phyloP scores from a whole-genome alignment of 306 rosid genomes.

The Dalbergia cultrata region DNA sequence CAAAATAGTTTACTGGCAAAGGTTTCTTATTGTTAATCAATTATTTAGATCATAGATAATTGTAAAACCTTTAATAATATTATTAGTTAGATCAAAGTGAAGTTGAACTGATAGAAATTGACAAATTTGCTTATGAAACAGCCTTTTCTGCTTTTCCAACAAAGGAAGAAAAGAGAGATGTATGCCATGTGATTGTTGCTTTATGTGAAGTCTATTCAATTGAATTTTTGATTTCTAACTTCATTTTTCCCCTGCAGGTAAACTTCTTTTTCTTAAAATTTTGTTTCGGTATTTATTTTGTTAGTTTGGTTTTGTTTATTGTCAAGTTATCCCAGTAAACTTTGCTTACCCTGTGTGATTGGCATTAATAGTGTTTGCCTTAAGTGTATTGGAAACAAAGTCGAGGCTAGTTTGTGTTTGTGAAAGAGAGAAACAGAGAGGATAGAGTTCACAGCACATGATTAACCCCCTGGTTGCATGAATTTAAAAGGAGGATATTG shows the following conservation, averaged over 20 bases:
- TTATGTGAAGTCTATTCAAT: slow-evolving; percentile 94
- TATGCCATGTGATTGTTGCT: slow-evolving; percentile 95
- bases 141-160: slow-evolving; percentile 70
- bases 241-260: slow-evolving; percentile 97
- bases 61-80: no score
- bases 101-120: slow-evolving; percentile 46
- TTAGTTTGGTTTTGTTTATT: slow-evolving; percentile 8
- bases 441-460: slow-evolving; percentile 25
- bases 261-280: slow-evolving; percentile 13
- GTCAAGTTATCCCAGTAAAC: slow-evolving; percentile 8
- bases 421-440: not conserved
- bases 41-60: no score
- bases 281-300: not conserved
- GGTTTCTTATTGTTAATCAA: no score
- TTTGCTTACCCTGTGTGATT: slow-evolving; percentile 27
- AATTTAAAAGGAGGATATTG: slow-evolving; percentile 9
- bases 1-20: no score
- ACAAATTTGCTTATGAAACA: slow-evolving; percentile 71
- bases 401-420: slow-evolving; percentile 24
- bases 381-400: slow-evolving; percentile 16
- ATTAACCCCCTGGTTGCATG: no score
- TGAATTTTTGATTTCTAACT: slow-evolving; percentile 89
- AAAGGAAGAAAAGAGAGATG: slow-evolving; percentile 81
- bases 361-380: slow-evolving; percentile 16
- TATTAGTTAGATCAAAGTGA: no score